phyloP scores from a whole-genome alignment of 805 yeast species.

The Monosporozyma aquatica region DNA sequence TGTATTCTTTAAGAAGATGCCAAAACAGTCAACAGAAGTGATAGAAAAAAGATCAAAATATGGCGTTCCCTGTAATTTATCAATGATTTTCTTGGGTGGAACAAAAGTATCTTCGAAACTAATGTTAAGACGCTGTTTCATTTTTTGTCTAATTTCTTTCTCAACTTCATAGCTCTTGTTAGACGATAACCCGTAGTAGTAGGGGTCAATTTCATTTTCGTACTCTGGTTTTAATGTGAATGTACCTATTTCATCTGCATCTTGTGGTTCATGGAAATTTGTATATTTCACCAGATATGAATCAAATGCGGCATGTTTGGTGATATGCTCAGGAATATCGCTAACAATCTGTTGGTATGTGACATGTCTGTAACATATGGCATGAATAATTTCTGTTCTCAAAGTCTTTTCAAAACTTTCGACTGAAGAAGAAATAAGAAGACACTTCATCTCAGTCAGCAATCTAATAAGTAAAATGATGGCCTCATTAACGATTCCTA shows the following conservation, averaged over 20 bases:
- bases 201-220: slow-evolving; percentile 61
- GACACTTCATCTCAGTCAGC: slow-evolving; percentile 55
- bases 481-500: slow-evolving; percentile 73
- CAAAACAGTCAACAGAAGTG: slow-evolving; percentile 45
- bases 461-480: slow-evolving; percentile 57
- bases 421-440: slow-evolving; percentile 41
- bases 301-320: slow-evolving; percentile 67
- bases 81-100: slow-evolving; percentile 40
- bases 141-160: slow-evolving; percentile 44
- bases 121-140: slow-evolving; percentile 34
- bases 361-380: slow-evolving; percentile 66
- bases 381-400: slow-evolving; percentile 67
- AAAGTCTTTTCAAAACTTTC: slow-evolving; percentile 44
- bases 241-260: slow-evolving; percentile 48
- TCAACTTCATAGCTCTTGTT: slow-evolving; percentile 82
- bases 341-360: slow-evolving; percentile 61
- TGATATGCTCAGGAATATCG: slow-evolving; percentile 66
- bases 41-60: slow-evolving; percentile 42
- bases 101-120: slow-evolving; percentile 44
- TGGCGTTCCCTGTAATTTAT: slow-evolving; percentile 29
- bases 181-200: slow-evolving; percentile 64
- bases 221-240: slow-evolving; percentile 57
- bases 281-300: slow-evolving; percentile 48
- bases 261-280: slow-evolving; percentile 51
- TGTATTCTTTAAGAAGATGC: slow-evolving; percentile 43